Evolutionary conservation across 148 eudicot species (phyloP), one percentile per base, ranked within the genome.

Genomic region (Heliosperma pusillum): DNA sequence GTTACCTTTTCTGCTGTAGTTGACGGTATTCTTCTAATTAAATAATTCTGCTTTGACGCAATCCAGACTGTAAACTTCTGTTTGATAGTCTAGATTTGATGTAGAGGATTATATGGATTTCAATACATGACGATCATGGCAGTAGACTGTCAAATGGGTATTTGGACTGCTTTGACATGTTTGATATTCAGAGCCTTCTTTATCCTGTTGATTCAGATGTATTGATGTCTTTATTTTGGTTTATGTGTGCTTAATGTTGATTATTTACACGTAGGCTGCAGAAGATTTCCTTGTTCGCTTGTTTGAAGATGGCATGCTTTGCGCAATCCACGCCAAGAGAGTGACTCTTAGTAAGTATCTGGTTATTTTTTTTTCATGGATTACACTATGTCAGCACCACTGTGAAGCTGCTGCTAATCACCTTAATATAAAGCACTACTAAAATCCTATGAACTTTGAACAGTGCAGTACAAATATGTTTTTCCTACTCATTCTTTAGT

Each of bases 271-370:
- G 80, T 76, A 93, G 98, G 98, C 93, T 69, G 93, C 96, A 20
- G 98, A 93, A 74, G 87, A 82, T 68, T 86, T 68, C 66, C 26
- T 91, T 67, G 83, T 91, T 73, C 70, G 60, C 16, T 60, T 93
- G 77, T 89, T 93, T 80, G 88, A 84, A 82, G 93, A 93, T 79
- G 82, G 92, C 42, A 88, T 88, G 88, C 81, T 90, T 9, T 93
- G 98, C 77, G 87, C 98, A 24, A 79, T 91, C 74, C 98, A 93
- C 76, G 96, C 96, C 61, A 93, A 83, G 79, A 88, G 98, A 42
- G 92, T 93, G 11, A 93, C 98, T 13, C 80, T 93, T 2, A 93
- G 98, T 93, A 89, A 90, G 98, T 87, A 68, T 10, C 66, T 11
- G 69, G 8, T 33, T 33, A 7, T 66, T 63, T 74, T 63, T 7